Percentiles rank a stretch among this genome's conserved stretches.
Conservation (phyloP, 2,329 filamentous ascomycete species). For the Talaromyces sp. region DNA sequence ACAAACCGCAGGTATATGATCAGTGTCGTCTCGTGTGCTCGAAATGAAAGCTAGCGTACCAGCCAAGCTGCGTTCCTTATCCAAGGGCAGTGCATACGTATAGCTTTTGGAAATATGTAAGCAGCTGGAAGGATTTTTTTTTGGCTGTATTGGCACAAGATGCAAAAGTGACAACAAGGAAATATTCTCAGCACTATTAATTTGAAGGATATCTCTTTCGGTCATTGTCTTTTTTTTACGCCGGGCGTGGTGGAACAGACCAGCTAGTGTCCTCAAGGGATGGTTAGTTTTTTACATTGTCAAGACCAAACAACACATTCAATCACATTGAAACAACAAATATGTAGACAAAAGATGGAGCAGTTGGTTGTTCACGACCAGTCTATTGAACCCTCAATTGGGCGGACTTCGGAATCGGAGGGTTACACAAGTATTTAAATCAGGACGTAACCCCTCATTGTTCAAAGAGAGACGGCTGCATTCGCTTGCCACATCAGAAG, state of each 20-base stretch:
- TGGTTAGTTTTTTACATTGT: too few relatives aligned
- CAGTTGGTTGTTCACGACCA: too few relatives aligned
- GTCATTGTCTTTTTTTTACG: not conserved
- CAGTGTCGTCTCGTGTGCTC: constrained; percentile 25
- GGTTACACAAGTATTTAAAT: too few relatives aligned
- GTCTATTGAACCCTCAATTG: too few relatives aligned
- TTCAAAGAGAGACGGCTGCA: too few relatives aligned
- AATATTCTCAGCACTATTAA: constrained; percentile 12
- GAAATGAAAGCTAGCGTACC: constrained; percentile 34
- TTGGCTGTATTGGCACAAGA: not conserved
- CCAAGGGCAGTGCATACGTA: constrained; percentile 29
- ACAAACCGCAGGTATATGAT: constrained; percentile 37
- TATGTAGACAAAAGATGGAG: too few relatives aligned
- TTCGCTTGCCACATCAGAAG: too few relatives aligned
- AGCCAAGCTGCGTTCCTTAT: constrained; percentile 29
- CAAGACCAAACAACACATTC: too few relatives aligned
- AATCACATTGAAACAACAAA: too few relatives aligned
- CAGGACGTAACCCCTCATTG: too few relatives aligned
- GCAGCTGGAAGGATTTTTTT: not conserved
- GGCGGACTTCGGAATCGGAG: too few relatives aligned
- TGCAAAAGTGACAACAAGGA: constrained; percentile 16
- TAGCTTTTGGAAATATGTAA: not conserved
- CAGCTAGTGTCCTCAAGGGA: not conserved
- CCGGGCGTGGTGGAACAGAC: not conserved
- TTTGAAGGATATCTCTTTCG: not conserved